Conservation (phyloP, 805 yeast species). For the Metschnikowia proteae region DNA sequence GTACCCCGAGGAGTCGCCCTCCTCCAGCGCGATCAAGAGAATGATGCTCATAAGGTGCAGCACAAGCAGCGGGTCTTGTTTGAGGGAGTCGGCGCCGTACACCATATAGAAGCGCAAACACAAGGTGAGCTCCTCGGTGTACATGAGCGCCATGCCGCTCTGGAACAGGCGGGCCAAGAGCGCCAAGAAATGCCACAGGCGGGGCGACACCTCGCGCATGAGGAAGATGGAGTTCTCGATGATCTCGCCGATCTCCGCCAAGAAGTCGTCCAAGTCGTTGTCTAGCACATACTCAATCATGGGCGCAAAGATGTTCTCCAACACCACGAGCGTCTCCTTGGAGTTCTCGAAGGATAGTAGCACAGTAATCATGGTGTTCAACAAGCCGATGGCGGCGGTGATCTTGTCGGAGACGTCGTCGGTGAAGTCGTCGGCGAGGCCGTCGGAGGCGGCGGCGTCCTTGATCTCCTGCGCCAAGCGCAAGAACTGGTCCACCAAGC, state of each 20-base stretch:
- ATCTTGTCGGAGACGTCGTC: slow-evolving; percentile 59
- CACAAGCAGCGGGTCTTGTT: slow-evolving; percentile 41
- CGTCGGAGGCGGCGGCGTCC: slow-evolving; percentile 44
- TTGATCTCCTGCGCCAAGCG: slow-evolving; percentile 39
- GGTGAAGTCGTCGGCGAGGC: slow-evolving; percentile 23
- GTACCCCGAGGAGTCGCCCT: slow-evolving; percentile 45
- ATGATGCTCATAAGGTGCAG: slow-evolving; percentile 51
- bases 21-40: slow-evolving; percentile 34
- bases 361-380: slow-evolving; percentile 80
- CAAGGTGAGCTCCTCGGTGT: slow-evolving; percentile 72
- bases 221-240: slow-evolving; percentile 46
- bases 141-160: slow-evolving; percentile 55
- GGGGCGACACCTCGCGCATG: slow-evolving; percentile 44
- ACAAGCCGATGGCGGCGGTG: slow-evolving; percentile 75
- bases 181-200: slow-evolving; percentile 72
- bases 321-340: slow-evolving; percentile 53
- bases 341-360: slow-evolving; percentile 81
- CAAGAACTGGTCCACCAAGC: slow-evolving; percentile 26
- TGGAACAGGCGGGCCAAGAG: slow-evolving; percentile 33
- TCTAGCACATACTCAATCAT: slow-evolving; percentile 63
- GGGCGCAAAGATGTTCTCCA: slow-evolving; percentile 69
- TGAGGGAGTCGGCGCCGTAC: slow-evolving; percentile 41
- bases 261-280: slow-evolving; percentile 66
- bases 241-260: slow-evolving; percentile 73
- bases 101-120: slow-evolving; percentile 71